Percentiles rank a stretch among this genome's conserved stretches.
Conservation (phyloP, 2,329 filamentous ascomycete genomes). For the Fusarium sp. region DNA sequence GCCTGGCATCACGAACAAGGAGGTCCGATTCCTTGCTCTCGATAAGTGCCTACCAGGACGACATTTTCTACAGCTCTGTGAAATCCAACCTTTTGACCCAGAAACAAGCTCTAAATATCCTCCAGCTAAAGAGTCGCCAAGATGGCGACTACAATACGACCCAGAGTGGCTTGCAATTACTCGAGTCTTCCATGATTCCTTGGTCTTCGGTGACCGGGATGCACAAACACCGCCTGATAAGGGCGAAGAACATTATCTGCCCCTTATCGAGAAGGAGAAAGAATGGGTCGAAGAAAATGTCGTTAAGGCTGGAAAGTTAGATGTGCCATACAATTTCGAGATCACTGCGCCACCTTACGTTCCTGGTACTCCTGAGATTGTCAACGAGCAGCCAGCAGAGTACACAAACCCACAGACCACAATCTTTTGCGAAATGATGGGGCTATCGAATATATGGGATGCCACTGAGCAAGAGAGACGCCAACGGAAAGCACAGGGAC, state of each 20-base stretch:
- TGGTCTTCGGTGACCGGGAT: slow-evolving; percentile 70
- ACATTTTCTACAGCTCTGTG: slow-evolving; percentile 83
- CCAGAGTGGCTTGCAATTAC: slow-evolving; percentile 96
- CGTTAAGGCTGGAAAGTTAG: slow-evolving; percentile 68
- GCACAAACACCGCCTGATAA: slow-evolving; percentile 67
- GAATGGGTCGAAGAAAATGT: slow-evolving; percentile 86
- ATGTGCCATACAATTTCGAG: slow-evolving; percentile 81
- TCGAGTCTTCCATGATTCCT: slow-evolving; percentile 76
- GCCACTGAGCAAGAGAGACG: slow-evolving; percentile 76
- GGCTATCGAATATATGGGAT: slow-evolving; percentile 80
- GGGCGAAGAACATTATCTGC: slow-evolving; percentile 75
- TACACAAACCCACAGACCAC: slow-evolving; percentile 89
- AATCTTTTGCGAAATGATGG: slow-evolving; percentile 82
- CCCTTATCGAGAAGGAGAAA: slow-evolving; percentile 75
- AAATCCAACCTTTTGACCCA: slow-evolving; percentile 64
- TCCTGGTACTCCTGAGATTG: slow-evolving; percentile 64
- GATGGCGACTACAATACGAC: slow-evolving; percentile 80
- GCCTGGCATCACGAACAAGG: slow-evolving; percentile 77
- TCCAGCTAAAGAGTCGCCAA: slow-evolving; percentile 46
- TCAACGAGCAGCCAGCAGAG: slow-evolving; percentile 75
- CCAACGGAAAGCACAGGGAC: slow-evolving; percentile 67
- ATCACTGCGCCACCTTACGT: slow-evolving; percentile 79
- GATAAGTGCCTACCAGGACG: slow-evolving; percentile 88
- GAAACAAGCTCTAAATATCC: slow-evolving; percentile 37
- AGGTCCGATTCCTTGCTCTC: slow-evolving; percentile 85